Conservation (phyloP, 2,329 filamentous ascomycete species). For the Shiraia sp. region DNA sequence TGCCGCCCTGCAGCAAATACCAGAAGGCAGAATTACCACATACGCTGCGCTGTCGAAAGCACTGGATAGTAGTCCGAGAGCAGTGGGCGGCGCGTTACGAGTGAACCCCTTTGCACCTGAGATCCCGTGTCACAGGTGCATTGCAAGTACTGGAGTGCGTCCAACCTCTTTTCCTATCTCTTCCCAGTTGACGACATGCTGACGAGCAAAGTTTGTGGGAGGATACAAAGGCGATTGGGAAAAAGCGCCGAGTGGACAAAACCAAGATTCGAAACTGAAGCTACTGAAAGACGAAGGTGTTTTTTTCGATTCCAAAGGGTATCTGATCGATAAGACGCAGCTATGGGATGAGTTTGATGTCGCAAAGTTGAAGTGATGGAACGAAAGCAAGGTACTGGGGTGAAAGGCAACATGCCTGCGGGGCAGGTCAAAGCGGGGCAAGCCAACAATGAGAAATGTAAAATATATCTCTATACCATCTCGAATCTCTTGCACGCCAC, state of each 20-base stretch:
- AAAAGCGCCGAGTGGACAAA: conserved; percentile 63
- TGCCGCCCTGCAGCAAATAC: conserved; percentile 74
- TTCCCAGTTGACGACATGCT: not conserved
- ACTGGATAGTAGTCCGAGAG: conserved; percentile 71
- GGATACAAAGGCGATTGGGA: conserved; percentile 72
- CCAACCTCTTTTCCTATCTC: not conserved
- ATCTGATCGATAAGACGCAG: conserved; percentile 55
- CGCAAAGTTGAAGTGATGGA: conserved; percentile 23
- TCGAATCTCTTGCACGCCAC: not conserved
- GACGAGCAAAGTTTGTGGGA: conserved; percentile 53
- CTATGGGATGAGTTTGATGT: conserved; percentile 52
- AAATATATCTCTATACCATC: not conserved
- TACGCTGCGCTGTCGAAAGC: conserved; percentile 73
- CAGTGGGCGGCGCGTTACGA: conserved; percentile 76
- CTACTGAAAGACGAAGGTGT: conserved; percentile 68
- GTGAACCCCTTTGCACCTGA: conserved; percentile 80
- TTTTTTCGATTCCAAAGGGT: conserved; percentile 62
- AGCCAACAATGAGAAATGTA: not conserved
- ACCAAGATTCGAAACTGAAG: conserved; percentile 66
- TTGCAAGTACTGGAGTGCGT: conserved; percentile 70
- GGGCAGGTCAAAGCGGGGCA: conserved; percentile 21
- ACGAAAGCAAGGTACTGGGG: not conserved
- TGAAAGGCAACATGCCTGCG: conserved; percentile 9
- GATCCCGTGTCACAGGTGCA: conserved; percentile 80
- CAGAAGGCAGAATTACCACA: conserved; percentile 73